These are phyloP conservation scores for Zanthoxylum bungeanum DNA, from an alignment of 345 rosid species.

Conservation along the genomic window DNA sequence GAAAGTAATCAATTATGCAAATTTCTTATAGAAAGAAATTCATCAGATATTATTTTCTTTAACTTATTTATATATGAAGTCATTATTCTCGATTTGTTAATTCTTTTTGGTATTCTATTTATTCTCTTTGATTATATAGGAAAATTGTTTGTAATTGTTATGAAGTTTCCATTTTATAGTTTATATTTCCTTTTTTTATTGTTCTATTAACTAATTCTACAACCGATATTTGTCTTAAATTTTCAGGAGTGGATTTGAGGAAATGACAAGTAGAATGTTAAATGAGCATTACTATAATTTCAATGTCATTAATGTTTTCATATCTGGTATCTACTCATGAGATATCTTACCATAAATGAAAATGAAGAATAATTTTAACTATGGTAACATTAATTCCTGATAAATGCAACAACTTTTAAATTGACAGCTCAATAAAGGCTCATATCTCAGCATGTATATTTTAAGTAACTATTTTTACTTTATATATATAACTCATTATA, in stretches of 20 bases:
- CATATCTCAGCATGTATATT: too few relatives aligned
- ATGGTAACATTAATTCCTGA: too few relatives aligned
- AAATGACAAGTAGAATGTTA: too few relatives aligned
- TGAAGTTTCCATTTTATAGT: not conserved
- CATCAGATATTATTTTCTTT: not conserved
- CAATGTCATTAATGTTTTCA: too few relatives aligned
- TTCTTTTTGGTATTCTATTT: not conserved
- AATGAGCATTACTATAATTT: too few relatives aligned
- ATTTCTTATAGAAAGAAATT: not conserved
- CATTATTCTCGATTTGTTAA: not conserved
- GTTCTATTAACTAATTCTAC: not conserved
- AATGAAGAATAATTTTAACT: too few relatives aligned
- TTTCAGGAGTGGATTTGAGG: not conserved
- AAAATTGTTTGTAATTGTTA: not conserved
- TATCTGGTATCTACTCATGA: not conserved
- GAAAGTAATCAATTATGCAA: not conserved
- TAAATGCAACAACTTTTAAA: too few relatives aligned
- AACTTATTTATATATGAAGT: not conserved
- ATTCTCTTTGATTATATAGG: not conserved
- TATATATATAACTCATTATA: too few relatives aligned
- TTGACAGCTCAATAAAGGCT: too few relatives aligned
- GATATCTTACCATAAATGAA: constrained; percentile 1
- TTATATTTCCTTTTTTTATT: not conserved
- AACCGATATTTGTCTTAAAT: not conserved
- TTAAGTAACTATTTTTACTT: too few relatives aligned